Percentiles rank a stretch among this genome's conserved stretches.
Conservation (phyloP, 2,329 filamentous ascomycete genomes). For the Polytolypa hystricis region DNA sequence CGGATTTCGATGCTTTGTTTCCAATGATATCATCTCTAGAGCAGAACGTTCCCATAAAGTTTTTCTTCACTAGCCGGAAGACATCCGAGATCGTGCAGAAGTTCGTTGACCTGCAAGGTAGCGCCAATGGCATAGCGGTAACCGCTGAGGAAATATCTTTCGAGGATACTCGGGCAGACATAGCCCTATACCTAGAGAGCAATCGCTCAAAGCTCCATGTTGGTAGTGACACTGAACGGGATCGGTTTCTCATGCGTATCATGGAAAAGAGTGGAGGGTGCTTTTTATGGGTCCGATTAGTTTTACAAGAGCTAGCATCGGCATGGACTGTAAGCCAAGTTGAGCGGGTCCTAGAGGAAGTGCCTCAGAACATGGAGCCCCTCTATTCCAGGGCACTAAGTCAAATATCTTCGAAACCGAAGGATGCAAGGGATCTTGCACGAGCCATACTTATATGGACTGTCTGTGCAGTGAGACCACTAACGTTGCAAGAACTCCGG, state of each 20-base stretch:
- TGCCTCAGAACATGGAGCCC: constrained; percentile 25
- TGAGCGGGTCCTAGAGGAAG: constrained; percentile 20
- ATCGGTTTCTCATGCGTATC: constrained; percentile 20
- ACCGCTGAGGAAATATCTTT: constrained; percentile 10
- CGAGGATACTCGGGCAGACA: constrained; percentile 17
- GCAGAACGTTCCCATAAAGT: constrained; percentile 13
- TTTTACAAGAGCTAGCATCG: constrained; percentile 20
- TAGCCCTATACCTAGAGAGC: constrained; percentile 15
- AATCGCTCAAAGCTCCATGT: background rate
- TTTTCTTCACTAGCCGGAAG: constrained; percentile 22
- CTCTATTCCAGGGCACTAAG: constrained; percentile 24
- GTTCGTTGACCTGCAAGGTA: constrained; percentile 12
- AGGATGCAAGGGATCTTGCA: constrained; percentile 23
- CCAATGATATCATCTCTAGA: constrained; percentile 13
- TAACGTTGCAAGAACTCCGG: constrained; percentile 25
- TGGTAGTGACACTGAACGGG: constrained; percentile 12
- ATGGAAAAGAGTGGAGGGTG: constrained; percentile 26
- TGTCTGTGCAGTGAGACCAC: constrained; percentile 21
- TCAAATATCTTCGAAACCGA: constrained; percentile 17
- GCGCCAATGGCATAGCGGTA: no score
- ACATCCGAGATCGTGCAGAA: constrained; percentile 17
- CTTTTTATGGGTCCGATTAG: constrained; percentile 28
- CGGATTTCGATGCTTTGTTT: constrained; percentile 1
- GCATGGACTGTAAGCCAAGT: constrained; percentile 21
- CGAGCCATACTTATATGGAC: constrained; percentile 29